Evolutionary conservation across 1,284 basidiomycete species (phyloP).

Genomic region (Naganishia sp.): DNA sequence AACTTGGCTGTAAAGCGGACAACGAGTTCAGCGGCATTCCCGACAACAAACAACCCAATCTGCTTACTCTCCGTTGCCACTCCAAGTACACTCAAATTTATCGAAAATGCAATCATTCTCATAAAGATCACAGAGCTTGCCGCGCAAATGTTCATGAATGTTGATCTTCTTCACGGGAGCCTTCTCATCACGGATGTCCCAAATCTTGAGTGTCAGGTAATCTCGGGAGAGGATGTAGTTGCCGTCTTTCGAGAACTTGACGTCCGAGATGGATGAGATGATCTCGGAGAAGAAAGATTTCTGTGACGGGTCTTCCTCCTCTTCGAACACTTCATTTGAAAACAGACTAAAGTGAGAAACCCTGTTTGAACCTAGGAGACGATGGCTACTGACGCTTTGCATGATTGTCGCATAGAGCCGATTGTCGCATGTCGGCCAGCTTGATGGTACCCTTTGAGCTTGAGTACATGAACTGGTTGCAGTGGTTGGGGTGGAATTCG

Average conservation of each 20-base stretch:
- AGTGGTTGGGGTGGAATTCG: constrained; percentile 96
- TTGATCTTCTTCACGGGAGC: constrained; percentile 96
- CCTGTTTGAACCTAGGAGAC: neutral
- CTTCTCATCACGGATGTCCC: constrained; percentile 99
- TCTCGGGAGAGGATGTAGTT: constrained; percentile 96
- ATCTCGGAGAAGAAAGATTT: constrained; percentile 99
- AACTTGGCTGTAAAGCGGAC: constrained; percentile 66
- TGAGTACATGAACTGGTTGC: constrained; percentile 99
- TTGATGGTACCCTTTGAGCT: constrained; percentile 99
- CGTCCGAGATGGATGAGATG: constrained; percentile 98
- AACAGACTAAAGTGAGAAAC: neutral
- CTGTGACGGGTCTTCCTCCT: constrained; percentile 95
- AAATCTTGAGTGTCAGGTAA: constrained; percentile 97
- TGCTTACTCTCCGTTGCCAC: constrained; percentile 88
- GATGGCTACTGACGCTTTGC: constrained; percentile 77
- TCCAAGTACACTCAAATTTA: constrained; percentile 98
- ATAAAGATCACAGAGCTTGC: constrained; percentile 97
- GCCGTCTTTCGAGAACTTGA: constrained; percentile 97
- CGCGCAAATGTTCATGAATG: constrained; percentile 96
- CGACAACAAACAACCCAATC: neutral
- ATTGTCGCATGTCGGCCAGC: constrained; percentile 99
- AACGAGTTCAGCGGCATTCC: neutral
- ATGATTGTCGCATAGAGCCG: constrained; percentile 92
- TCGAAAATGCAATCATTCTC: constrained; percentile 99
- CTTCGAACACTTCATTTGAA: constrained; percentile 76